Percentiles rank a stretch among this genome's conserved stretches.
phyloP scores from a whole-genome alignment of 768 basidiomycete species.

The Xerocomellus intermedius region DNA sequence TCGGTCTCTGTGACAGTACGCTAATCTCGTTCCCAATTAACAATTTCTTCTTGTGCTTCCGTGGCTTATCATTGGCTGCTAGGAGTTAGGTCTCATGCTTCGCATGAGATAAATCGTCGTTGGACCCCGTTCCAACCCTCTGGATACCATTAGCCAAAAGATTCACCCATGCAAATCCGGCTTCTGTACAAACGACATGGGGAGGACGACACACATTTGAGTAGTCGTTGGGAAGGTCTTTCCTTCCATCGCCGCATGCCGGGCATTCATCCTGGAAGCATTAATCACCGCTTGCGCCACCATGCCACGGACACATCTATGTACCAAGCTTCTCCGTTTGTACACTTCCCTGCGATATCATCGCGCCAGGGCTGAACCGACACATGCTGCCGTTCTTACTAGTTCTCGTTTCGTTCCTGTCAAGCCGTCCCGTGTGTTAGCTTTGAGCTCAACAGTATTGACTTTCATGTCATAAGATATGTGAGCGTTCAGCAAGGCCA shows the following conservation, averaged over 20 bases:
- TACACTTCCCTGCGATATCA: slow-evolving; percentile 27
- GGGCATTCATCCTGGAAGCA: slow-evolving; percentile 25
- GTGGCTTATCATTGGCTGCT: slow-evolving; percentile 15
- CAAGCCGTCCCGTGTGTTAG: slow-evolving; percentile 3
- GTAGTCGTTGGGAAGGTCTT: slow-evolving; percentile 14
- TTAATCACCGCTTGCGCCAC: slow-evolving; percentile 34
- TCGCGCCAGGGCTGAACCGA: slow-evolving; percentile 20
- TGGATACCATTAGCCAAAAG: slow-evolving; percentile 3
- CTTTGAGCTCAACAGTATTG: slow-evolving; percentile 1
- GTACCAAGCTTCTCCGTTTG: slow-evolving; percentile 21
- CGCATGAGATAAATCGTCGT: slow-evolving; percentile 14
- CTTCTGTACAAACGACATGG: slow-evolving; percentile 8
- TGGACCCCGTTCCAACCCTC: slow-evolving; percentile 6
- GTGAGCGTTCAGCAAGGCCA: neutral
- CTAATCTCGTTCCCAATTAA: slow-evolving; percentile 23
- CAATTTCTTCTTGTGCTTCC: slow-evolving; percentile 16
- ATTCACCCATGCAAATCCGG: slow-evolving; percentile 31
- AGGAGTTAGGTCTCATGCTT: slow-evolving; percentile 19
- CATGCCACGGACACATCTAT: slow-evolving; percentile 19
- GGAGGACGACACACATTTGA: neutral
- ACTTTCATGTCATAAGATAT: slow-evolving; percentile 1
- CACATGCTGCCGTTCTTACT: slow-evolving; percentile 9
- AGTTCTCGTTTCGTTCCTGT: slow-evolving; percentile 18
- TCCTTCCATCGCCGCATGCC: slow-evolving; percentile 25
- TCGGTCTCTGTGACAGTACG: slow-evolving; percentile 26